Conservation (phyloP, 768 basidiomycete genomes). For the Cyclocybe aegerita region DNA sequence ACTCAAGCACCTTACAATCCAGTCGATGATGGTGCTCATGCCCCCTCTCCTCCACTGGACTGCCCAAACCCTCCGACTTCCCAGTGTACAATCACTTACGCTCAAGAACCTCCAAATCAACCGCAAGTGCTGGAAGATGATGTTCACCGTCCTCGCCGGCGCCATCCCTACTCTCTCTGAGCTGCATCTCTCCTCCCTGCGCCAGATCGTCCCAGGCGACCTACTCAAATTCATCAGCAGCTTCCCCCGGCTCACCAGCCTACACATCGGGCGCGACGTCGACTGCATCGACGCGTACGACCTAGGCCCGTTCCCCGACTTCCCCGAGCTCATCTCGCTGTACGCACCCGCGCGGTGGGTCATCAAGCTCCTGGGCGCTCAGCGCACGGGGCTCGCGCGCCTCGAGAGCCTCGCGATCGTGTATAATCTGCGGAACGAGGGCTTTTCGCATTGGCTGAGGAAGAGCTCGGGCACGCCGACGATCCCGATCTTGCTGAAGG, state of each 20-base stretch:
- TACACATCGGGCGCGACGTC: constrained; percentile 17
- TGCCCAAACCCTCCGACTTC: constrained; percentile 16
- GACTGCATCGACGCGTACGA: constrained; percentile 16
- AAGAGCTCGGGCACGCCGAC: constrained; percentile 7
- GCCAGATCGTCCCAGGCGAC: constrained; percentile 16
- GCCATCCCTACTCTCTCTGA: constrained; percentile 14
- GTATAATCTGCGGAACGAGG: constrained; percentile 20
- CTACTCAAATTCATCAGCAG: constrained; percentile 15
- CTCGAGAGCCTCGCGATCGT: constrained; percentile 18
- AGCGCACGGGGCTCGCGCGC: constrained; percentile 14
- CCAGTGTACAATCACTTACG: constrained; percentile 10
- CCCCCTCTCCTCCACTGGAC: constrained; percentile 25
- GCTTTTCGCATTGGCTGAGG: constrained; percentile 20
- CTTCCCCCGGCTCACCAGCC: constrained; percentile 12
- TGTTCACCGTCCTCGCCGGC: constrained; percentile 17
- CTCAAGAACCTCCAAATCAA: constrained; percentile 18
- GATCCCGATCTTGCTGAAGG: constrained; percentile 17
- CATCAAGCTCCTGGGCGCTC: constrained; percentile 19
- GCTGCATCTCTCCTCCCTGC: constrained; percentile 14
- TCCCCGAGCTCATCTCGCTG: constrained; percentile 16
- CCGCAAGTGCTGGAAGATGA: constrained; percentile 20
- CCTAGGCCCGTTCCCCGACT: constrained; percentile 18
- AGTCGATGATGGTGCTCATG: constrained; percentile 22
- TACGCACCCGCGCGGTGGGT: constrained; percentile 21
- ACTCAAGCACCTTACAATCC: constrained; percentile 15